phyloP scores from a whole-genome alignment of 805 yeast genomes.

The Saturnispora diversa region DNA sequence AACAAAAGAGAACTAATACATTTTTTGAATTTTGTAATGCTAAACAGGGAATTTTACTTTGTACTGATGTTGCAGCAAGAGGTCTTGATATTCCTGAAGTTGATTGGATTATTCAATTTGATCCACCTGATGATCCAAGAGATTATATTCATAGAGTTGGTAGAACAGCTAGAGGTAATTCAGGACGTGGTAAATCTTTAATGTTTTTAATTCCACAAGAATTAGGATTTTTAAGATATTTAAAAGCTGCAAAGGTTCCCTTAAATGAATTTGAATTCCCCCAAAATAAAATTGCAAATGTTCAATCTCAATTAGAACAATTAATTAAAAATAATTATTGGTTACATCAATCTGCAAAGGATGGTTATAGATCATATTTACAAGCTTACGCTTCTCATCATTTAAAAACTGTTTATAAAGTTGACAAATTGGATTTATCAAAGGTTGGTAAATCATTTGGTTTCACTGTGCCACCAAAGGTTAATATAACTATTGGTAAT shows the following conservation, averaged over 20 bases:
- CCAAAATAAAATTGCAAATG: slow-evolving; percentile 86
- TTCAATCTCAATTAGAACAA: slow-evolving; percentile 88
- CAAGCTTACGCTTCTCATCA: slow-evolving; percentile 98
- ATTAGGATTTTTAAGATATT: slow-evolving; percentile 86
- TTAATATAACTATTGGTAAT: slow-evolving; percentile 85
- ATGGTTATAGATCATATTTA: slow-evolving; percentile 91
- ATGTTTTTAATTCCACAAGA: slow-evolving; percentile 95
- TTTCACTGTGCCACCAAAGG: slow-evolving; percentile 92
- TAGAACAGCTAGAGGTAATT: slow-evolving; percentile 90
- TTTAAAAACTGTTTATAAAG: slow-evolving; percentile 90
- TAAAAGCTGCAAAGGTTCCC: slow-evolving; percentile 96
- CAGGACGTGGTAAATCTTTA: slow-evolving; percentile 85
- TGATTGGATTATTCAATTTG: slow-evolving; percentile 98
- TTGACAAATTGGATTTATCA: slow-evolving; percentile 86
- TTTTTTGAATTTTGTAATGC: slow-evolving; percentile 98
- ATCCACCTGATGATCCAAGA: slow-evolving; percentile 99
- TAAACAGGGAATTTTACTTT: slow-evolving; percentile 81
- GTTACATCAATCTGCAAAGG: slow-evolving; percentile 93
- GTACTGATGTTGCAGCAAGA: slow-evolving; percentile 99
- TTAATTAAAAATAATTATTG: slow-evolving; percentile 86
- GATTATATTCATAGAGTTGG: slow-evolving; percentile 99
- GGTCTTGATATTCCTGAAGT: slow-evolving; percentile 98
- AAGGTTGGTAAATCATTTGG: slow-evolving; percentile 96
- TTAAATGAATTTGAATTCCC: slow-evolving; percentile 97
- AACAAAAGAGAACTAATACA: slow-evolving; percentile 96